phyloP scores from a whole-genome alignment of 495 filamentous ascomycete genomes.

The Hypoxylon crocopeplum region DNA sequence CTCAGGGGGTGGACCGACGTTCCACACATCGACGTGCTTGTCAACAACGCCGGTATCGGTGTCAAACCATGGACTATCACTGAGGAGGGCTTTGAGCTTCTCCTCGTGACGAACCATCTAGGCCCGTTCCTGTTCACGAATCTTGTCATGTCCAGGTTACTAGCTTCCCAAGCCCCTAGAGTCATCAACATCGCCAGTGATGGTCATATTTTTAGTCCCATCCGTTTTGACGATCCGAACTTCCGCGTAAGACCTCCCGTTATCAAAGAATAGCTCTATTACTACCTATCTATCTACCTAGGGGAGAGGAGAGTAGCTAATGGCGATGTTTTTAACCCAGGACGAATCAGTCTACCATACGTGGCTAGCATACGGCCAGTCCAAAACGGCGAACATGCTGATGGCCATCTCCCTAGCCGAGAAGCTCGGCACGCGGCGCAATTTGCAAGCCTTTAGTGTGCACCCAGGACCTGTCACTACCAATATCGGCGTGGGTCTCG shows the following conservation, averaged over 20 bases:
- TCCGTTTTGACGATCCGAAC: constrained; percentile 55
- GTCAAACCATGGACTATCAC: constrained; percentile 54
- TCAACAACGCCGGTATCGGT: constrained; percentile 76
- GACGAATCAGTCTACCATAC: no score
- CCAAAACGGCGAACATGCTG: no score
- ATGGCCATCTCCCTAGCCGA: constrained; percentile 35
- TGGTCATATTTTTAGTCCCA: constrained; percentile 51
- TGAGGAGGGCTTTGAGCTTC: constrained; percentile 67
- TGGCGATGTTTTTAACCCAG: no score
- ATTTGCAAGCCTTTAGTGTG: constrained; percentile 40
- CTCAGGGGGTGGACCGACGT: constrained; percentile 44
- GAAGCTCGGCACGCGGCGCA: constrained; percentile 38
- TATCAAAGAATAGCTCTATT: no score
- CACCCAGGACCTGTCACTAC: constrained; percentile 47
- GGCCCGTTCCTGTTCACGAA: constrained; percentile 72
- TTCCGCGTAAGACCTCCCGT: constrained; percentile 46
- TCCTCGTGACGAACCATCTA: constrained; percentile 74
- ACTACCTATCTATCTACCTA: no score
- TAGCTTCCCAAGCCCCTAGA: constrained; percentile 33
- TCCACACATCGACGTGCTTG: constrained; percentile 61
- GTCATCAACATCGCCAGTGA: constrained; percentile 48
- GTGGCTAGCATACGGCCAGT: not conserved
- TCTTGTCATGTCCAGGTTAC: constrained; percentile 59
- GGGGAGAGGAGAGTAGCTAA: no score
- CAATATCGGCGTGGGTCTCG: constrained; percentile 4